Evolutionary conservation across 2,329 filamentous ascomycete species (phyloP), one percentile per base, ranked within the genome.

Genomic region (Delphinella strobiligena): DNA sequence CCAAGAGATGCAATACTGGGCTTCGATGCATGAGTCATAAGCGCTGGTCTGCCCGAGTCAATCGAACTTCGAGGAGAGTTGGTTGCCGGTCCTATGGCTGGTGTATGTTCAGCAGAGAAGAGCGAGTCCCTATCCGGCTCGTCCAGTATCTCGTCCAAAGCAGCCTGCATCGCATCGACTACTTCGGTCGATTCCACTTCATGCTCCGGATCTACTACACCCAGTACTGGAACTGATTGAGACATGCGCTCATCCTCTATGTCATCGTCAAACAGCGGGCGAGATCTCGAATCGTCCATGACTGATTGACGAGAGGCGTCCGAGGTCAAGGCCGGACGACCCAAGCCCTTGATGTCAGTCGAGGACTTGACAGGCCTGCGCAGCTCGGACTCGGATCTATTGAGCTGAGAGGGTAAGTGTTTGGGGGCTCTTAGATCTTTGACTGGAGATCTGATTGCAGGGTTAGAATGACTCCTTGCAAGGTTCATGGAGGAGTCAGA

Each of bases 1-100:
- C 91, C 91, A 3, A 98, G 65, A 0, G 91, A 95, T 9, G 89
- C 82, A 47, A 98, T 77, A 54, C 84, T 98, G 17, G 87, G 88
- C 59, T 82, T 93, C 19, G 77, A 72, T 45, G 51, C 56, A 15
- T 59, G 54, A 39, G 61, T 70, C 40, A 68, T 69, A 12, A 58
- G 54, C 16, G 69, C 64, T 14, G 55, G 49, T 41, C 67, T 61
- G 22, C 64, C 55, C 24, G 66, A 52, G 34, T 88, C 82, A 12
- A 39, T 31, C 19, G 51, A 53, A 4, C 43, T 29, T 12, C 46
- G 37, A 8, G 43, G 41, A 16, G 45, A 45, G 34, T 71, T 70
- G n/a, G 79, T 75, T 31, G 66, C 64, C 69, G 74, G 17, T 10
- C 27, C 38, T 68, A 71, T 22, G 58, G 59, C 34, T 56, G 62